A percentile compares a stretch with the other conserved stretches of the same genome.
phyloP scores from a whole-genome alignment of 2,329 filamentous ascomycete species.

The Trichoderma gracile region DNA sequence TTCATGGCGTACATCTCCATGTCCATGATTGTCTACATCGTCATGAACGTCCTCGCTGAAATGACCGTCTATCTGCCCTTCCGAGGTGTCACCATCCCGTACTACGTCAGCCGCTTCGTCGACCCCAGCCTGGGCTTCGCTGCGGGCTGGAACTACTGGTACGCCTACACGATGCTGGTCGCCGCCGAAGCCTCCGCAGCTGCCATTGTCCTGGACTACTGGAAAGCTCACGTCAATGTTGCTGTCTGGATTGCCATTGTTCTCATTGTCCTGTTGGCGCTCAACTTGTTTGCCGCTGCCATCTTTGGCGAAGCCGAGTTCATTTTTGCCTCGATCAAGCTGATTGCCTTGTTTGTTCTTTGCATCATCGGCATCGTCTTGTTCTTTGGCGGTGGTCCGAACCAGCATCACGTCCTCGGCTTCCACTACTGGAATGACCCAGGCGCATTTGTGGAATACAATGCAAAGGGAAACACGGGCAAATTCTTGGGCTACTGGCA shows the following conservation, averaged over 20 bases:
- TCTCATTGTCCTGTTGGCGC: conserved; percentile 52
- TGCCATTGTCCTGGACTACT: conserved; percentile 61
- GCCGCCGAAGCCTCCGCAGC: conserved; percentile 60
- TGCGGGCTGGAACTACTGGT: conserved; percentile 63
- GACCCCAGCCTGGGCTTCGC: conserved; percentile 59
- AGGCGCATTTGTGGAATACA: conserved; percentile 51
- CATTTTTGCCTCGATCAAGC: conserved; percentile 61
- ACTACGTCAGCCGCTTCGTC: conserved; percentile 57
- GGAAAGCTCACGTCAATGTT: conserved; percentile 53
- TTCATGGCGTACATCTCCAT: conserved; percentile 67
- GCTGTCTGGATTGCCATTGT: conserved; percentile 63
- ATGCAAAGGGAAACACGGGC: conserved; percentile 48
- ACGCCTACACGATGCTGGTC: conserved; percentile 59
- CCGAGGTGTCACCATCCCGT: conserved; percentile 58
- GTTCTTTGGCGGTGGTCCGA: conserved; percentile 57
- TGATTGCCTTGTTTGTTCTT: conserved; percentile 59
- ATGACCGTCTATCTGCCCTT: conserved; percentile 58
- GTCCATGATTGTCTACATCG: conserved; percentile 54
- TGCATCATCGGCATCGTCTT: conserved; percentile 58
- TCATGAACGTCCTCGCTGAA: conserved; percentile 58
- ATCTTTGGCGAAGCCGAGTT: conserved; percentile 64
- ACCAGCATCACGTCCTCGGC: conserved; percentile 49
- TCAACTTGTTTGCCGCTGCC: conserved; percentile 59
- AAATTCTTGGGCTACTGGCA: conserved; percentile 61
- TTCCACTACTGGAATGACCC: conserved; percentile 44